Conservation (phyloP, 2,329 filamentous ascomycete genomes). For the Aureobasidium uvarum region DNA sequence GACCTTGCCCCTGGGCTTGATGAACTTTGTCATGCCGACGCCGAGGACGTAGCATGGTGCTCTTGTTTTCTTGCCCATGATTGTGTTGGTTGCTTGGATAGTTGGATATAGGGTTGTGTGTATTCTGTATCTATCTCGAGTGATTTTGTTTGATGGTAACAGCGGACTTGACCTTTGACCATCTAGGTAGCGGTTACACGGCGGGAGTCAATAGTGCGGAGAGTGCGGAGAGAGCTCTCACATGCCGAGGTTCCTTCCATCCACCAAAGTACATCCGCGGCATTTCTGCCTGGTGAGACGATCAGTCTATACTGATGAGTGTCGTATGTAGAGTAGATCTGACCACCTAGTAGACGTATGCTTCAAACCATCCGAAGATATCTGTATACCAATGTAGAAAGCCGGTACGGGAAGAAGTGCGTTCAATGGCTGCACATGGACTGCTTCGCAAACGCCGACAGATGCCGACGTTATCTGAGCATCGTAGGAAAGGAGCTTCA, state of each 20-base stretch:
- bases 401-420: constrained; percentile 7
- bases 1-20: constrained; percentile 91
- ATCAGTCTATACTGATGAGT: not conserved
- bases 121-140: not conserved
- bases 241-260: constrained; percentile 25
- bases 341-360: not conserved
- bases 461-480: not conserved
- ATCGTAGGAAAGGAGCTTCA: not conserved
- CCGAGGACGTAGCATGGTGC: constrained; percentile 80
- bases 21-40: constrained; percentile 99
- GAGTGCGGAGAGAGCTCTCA: constrained; percentile 23
- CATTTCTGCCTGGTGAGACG: not conserved
- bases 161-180: not conserved
- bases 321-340: not conserved
- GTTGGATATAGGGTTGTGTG: not conserved
- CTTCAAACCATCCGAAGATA: not conserved
- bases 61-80: constrained; percentile 42
- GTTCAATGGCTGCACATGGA: not conserved
- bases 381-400: not conserved
- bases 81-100: not conserved
- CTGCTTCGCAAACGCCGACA: constrained; percentile 4
- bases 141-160: not conserved
- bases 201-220: constrained; percentile 22
- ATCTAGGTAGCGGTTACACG: constrained; percentile 3
- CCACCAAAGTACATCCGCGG: constrained; percentile 13